Base-by-base conservation (phyloP, 169 alveolate species). In the Babesia bigemina region DNA sequence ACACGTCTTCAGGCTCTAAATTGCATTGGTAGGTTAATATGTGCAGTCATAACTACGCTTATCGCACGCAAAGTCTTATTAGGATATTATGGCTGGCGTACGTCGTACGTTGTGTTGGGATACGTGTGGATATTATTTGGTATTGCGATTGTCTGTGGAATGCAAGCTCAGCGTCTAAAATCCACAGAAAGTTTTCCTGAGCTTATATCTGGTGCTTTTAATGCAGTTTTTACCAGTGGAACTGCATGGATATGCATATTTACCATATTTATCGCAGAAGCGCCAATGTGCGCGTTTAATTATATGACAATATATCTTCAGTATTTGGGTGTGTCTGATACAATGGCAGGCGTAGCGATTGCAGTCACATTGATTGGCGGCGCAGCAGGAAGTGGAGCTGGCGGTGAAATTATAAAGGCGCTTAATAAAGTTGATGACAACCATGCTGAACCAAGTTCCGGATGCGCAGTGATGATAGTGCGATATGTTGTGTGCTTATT, bases 301-400 rank as follows among this genome's bases (percentile, higher is more conserved):
- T 95, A 93, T 82, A 93, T 92, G 84, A 91, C 94, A 11, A 88
- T 94, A 93, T 92, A 87, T 81, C 75, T 94, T 55, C 98, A 95
- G 79, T 95, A 95, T 74, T 85, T 95, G 70, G 96, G 95, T 21
- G 77, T 95, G 74, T 58, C 93, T 28, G 94, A 94, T 71, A 63
- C 86, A 52, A 83, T 77, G 79, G 95, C 98, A 12, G 98, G 95
- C 26, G 36, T 91, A 33, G 87, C 93, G 53, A 82, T 90, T 36
- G 96, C 96, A 7, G 66, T 86, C 21, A 83, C 92, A 70, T 86
- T 94, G 19, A 70, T 92, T 42, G 98, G 97, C 29, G 91, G 95
- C 8, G 92, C 93, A 52, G 56, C 90, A 33, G 97, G 98, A 21
- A 97, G 98, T 13, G 93, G 91, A n/a, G 45, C 91, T 24, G 98